These are phyloP conservation scores for Nyssa sinensis DNA, from an alignment of 148 eudicot species.

Conservation along the genomic window DNA sequence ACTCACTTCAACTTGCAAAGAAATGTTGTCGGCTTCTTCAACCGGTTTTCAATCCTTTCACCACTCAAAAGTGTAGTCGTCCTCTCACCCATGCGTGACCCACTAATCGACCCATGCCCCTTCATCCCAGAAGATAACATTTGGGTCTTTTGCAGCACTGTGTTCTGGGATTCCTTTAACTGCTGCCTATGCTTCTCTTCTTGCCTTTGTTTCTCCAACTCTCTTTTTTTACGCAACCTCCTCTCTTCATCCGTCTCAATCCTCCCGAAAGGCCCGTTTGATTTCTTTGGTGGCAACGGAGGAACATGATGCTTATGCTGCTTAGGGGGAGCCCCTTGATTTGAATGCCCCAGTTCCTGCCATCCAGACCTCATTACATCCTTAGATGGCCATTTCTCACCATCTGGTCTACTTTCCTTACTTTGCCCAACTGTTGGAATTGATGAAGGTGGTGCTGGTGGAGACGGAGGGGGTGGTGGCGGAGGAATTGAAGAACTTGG, in stretches of 20 bases:
- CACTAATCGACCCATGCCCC: conserved; percentile 67
- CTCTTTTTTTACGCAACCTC: conserved; percentile 76
- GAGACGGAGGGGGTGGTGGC: conserved; percentile 70
- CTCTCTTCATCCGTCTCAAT: conserved; percentile 94
- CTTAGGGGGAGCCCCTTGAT: conserved; percentile 41
- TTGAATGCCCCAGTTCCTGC: conserved; percentile 19
- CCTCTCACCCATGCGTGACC: conserved; percentile 83
- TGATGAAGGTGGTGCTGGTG: conserved; percentile 54
- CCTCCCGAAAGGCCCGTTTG: conserved; percentile 51
- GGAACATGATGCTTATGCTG: conserved; percentile 65
- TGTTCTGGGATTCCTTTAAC: conserved; percentile 65
- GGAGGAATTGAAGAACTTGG: conserved; percentile 61
- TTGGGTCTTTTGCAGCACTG: conserved; percentile 61
- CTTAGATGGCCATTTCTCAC: conserved; percentile 44
- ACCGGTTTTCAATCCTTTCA: conserved; percentile 82
- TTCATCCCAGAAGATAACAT: conserved; percentile 64
- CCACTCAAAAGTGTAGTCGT: conserved; percentile 63
- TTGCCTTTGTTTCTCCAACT: conserved; percentile 72
- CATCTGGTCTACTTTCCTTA: conserved; percentile 52
- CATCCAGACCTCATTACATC: conserved; percentile 23
- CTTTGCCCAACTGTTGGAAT: conserved; percentile 33
- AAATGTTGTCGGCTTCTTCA: conserved; percentile 95
- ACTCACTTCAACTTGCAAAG: conserved; percentile 98
- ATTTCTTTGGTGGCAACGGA: conserved; percentile 42
- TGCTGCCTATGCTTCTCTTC: conserved; percentile 80